Base-by-base conservation (phyloP, 2,329 filamentous ascomycete species). In the Epichloe elymi region DNA sequence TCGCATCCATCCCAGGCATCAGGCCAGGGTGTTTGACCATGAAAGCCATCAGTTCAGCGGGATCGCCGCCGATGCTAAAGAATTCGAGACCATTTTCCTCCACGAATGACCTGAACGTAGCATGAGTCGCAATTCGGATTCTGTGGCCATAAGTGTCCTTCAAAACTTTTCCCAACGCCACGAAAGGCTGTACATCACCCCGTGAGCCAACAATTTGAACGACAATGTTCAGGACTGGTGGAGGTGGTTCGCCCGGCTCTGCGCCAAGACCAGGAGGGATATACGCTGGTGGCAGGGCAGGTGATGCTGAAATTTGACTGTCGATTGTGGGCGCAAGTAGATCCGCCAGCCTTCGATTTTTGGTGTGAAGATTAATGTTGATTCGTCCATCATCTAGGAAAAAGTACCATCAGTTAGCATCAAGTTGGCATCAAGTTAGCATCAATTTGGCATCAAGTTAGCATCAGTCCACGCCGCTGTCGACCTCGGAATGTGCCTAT, bases 21-120 rank as follows among this genome's bases (percentile, higher is more conserved):
- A 95, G 71, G 0, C 88, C 86, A 0, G 88, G 87, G 58, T 93
- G 86, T 66, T 90, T 90, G 44, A 93, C 88, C 88, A 94, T 94
- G 60, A 91, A 94, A 3, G 88, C 86, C 85, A 88, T 89, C 42
- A 88, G 71, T 59, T 86, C 78, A 1, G 81, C 76, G 1, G 85
- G 85, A 61, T 89, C 83, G 3, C 85, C 85, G n/a, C 85, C 84
- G 48, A 88, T 85, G 54, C 70, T 78, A 65, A 85, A 88, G 65
- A 88, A 90, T 59, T 89, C 86, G 14, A 90, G 73, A 0, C 75
- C 83, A 61, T 82, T 81, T 49, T 85, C 78, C 53, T 81, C 75
- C 3, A 89, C 80, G 57, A 88, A 86, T 1, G 71, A 65, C 56
- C 79, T 73, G 58, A 90, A 90, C 2, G 74, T 80, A 3, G 76